Evolutionary conservation across 2,329 filamentous ascomycete genomes (phyloP).

Genomic region (Aspergillus pseudonomiae): DNA sequence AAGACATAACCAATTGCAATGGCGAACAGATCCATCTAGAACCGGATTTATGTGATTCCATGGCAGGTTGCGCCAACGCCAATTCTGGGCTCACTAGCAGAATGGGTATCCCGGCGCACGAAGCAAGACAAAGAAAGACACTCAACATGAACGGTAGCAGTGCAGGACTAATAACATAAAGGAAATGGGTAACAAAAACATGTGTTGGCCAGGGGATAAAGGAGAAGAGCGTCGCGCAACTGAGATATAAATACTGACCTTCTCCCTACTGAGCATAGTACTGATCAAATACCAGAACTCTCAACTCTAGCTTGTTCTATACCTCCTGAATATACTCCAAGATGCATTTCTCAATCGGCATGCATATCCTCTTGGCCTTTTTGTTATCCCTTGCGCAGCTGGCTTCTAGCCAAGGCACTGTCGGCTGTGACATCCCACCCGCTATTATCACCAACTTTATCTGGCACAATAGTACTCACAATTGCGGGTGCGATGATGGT

Average conservation of each 20-base stretch:
- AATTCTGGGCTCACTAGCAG: background rate
- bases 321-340: background rate
- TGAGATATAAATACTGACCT: background rate
- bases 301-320: background rate
- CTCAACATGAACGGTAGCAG: too few species aligned
- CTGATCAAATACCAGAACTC: too few species aligned
- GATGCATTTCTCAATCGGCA: background rate
- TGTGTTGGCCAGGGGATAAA: too few species aligned
- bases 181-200: background rate
- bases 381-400: background rate
- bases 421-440: background rate
- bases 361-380: background rate
- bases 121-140: background rate
- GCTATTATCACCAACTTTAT: background rate
- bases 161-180: too few species aligned
- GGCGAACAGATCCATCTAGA: background rate
- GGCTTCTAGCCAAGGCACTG: background rate
- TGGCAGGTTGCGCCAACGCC: background rate
- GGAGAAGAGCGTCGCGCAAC: background rate
- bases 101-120: background rate
- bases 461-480: conserved; percentile 1
- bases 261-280: background rate
- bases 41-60: background rate
- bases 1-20: background rate
- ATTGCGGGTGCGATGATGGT: background rate